Conservation (phyloP, 2,329 filamentous ascomycete genomes). For the Rasamsonia emersonii region DNA sequence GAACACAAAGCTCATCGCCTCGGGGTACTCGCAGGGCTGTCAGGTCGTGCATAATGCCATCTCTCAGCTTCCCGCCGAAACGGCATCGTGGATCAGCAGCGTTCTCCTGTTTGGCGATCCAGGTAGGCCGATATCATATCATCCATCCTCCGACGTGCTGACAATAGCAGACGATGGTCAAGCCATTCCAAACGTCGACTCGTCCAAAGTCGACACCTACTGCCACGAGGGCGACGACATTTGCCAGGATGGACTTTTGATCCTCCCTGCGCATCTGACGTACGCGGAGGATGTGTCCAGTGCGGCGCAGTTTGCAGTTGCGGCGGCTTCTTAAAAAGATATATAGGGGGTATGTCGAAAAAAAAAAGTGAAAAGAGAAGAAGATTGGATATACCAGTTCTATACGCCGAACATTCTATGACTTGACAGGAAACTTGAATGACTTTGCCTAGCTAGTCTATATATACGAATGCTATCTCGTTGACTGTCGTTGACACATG, state of each 20-base stretch:
- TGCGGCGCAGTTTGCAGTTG: constrained; percentile 9
- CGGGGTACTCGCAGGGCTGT: constrained; percentile 14
- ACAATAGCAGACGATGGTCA: constrained; percentile 4
- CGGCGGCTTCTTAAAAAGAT: too few relatives aligned
- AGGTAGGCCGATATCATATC: constrained; percentile 7
- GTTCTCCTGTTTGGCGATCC: constrained; percentile 14
- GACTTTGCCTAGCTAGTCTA: too few relatives aligned
- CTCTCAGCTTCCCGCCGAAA: constrained; percentile 7
- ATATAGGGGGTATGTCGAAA: too few relatives aligned
- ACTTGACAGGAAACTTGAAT: too few relatives aligned
- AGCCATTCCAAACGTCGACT: constrained; percentile 7
- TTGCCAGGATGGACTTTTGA: constrained; percentile 12
- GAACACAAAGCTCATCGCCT: constrained; percentile 13
- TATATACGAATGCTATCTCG: too few relatives aligned
- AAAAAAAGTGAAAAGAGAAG: too few relatives aligned
- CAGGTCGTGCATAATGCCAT: constrained; percentile 13
- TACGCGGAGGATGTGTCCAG: constrained; percentile 12
- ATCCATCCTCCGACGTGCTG: background rate
- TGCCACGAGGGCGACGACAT: constrained; percentile 12
- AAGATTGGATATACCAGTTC: too few relatives aligned
- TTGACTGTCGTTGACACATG: too few relatives aligned
- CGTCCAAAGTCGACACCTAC: constrained; percentile 11
- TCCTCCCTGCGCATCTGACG: constrained; percentile 12
- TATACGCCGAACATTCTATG: too few relatives aligned
- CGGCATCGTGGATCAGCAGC: constrained; percentile 12